phyloP scores from a whole-genome alignment of 352 stramenopile species.

The Phytophthora niederhauseri region DNA sequence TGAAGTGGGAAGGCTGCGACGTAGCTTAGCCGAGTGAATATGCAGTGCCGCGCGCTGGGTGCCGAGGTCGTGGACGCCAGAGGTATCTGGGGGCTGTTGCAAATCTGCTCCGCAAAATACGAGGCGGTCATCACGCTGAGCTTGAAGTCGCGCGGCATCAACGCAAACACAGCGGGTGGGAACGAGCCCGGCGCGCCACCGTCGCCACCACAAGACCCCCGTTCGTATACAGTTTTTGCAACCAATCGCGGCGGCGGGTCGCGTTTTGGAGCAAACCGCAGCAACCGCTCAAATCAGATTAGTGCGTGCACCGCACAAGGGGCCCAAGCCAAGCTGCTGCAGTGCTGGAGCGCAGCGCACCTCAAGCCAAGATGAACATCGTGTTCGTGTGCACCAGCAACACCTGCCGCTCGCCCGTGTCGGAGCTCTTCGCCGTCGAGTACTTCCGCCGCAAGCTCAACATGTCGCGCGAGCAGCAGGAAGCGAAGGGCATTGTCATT shows the following conservation, averaged over 20 bases:
- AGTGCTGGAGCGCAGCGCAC: neutral
- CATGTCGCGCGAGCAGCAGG: constrained; percentile 72
- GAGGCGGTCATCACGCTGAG: constrained; percentile 8
- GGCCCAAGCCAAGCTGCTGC: neutral
- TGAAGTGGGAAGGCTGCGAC: neutral
- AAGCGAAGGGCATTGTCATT: constrained; percentile 70
- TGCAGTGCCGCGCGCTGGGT: neutral
- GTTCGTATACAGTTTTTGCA: constrained; percentile 28
- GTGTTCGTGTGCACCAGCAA: constrained; percentile 90
- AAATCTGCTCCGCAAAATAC: constrained; percentile 22
- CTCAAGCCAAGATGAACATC: constrained; percentile 59
- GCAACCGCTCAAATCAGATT: constrained; percentile 26
- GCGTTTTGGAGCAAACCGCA: neutral
- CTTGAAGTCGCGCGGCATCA: constrained; percentile 16
- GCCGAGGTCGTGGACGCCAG: neutral
- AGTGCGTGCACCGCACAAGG: constrained; percentile 9
- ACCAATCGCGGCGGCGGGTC: constrained; percentile 26
- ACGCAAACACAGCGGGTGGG: constrained; percentile 1
- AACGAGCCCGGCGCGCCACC: neutral
- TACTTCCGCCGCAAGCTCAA: constrained; percentile 75
- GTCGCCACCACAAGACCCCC: neutral
- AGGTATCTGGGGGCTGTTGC: neutral
- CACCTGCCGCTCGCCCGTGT: constrained; percentile 80
- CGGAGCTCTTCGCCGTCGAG: constrained; percentile 78
- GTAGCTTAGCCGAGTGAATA: no score